These are phyloP conservation scores for Eucommia ulmoides DNA, from an alignment of 257 asterid genomes.

Conservation along the genomic window DNA sequence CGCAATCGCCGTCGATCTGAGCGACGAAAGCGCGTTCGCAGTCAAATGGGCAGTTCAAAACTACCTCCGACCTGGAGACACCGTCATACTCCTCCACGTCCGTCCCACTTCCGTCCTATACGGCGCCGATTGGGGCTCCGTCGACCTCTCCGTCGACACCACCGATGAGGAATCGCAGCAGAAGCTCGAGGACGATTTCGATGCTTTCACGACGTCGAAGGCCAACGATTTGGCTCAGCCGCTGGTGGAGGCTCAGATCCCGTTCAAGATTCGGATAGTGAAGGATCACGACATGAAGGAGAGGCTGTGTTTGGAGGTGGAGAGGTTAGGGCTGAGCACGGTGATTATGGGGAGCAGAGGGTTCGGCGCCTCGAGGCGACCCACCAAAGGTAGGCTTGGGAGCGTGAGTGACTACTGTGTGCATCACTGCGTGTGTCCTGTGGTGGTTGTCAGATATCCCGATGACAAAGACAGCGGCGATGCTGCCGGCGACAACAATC, in stretches of 20 bases:
- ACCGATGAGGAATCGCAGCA: slow-evolving; percentile 51
- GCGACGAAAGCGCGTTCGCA: slow-evolving; percentile 63
- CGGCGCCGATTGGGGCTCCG: slow-evolving; percentile 69
- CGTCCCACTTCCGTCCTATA: slow-evolving; percentile 36
- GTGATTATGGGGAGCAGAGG: slow-evolving; percentile 83
- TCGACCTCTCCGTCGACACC: slow-evolving; percentile 27
- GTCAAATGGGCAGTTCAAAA: slow-evolving; percentile 71
- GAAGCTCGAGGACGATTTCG: slow-evolving; percentile 55
- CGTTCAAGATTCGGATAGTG: slow-evolving; percentile 69
- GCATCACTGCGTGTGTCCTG: too few species aligned
- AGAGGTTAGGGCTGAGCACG: slow-evolving; percentile 59
- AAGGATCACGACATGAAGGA: slow-evolving; percentile 81
- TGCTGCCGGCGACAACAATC: too few species aligned
- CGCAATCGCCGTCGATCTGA: too few species aligned
- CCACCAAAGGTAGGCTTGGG: slow-evolving; percentile 57
- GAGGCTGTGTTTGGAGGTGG: too few species aligned
- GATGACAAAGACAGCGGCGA: too few species aligned
- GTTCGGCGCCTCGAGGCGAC: slow-evolving; percentile 52
- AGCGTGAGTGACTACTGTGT: slow-evolving; percentile 78
- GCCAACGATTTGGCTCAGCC: slow-evolving; percentile 63
- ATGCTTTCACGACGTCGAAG: slow-evolving; percentile 43
- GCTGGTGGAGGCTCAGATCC: slow-evolving; percentile 45
- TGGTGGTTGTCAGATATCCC: too few species aligned
- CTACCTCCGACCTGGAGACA: slow-evolving; percentile 65
- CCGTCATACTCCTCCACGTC: slow-evolving; percentile 63